phyloP scores from a whole-genome alignment of 371 early-diverging fungal species.

The Syncephalastrum sp. region DNA sequence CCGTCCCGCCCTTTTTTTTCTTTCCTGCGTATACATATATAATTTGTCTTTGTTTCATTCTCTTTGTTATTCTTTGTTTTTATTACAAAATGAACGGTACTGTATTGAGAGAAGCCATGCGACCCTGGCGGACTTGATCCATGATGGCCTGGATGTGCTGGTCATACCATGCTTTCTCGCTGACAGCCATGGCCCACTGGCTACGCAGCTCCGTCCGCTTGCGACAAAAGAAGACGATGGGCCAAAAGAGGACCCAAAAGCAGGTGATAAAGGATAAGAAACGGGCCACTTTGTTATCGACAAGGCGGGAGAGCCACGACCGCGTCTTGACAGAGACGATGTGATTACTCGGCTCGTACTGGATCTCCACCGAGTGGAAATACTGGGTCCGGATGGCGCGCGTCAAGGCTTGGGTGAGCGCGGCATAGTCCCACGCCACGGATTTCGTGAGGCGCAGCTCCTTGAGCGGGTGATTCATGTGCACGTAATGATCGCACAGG shows the following conservation, averaged over 20 bases:
- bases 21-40: neutral
- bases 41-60: neutral
- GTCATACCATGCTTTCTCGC: constrained; percentile 38
- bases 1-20: neutral
- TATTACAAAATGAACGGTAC: constrained; percentile 20
- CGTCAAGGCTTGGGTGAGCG: constrained; percentile 37
- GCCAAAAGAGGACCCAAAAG: constrained; percentile 39
- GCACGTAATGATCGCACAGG: constrained; percentile 43
- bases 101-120: neutral
- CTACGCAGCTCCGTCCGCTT: constrained; percentile 31
- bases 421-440: constrained; percentile 40
- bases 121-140: constrained; percentile 8
- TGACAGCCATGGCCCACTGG: constrained; percentile 37
- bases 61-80: neutral
- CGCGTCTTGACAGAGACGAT: constrained; percentile 34
- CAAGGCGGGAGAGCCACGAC: constrained; percentile 21
- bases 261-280: constrained; percentile 34
- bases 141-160: constrained; percentile 28
- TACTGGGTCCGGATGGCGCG: constrained; percentile 37
- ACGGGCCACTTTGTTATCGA: constrained; percentile 26
- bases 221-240: constrained; percentile 26
- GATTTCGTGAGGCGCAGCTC: constrained; percentile 42
- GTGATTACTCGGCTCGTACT: constrained; percentile 32
- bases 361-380: constrained; percentile 32
- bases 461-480: constrained; percentile 30